A percentile compares a stretch with the other conserved stretches of the same genome.
These are phyloP conservation scores for Pestalotiopsis sp. DNA, from an alignment of 2,329 filamentous ascomycete genomes.

Conservation along the genomic window DNA sequence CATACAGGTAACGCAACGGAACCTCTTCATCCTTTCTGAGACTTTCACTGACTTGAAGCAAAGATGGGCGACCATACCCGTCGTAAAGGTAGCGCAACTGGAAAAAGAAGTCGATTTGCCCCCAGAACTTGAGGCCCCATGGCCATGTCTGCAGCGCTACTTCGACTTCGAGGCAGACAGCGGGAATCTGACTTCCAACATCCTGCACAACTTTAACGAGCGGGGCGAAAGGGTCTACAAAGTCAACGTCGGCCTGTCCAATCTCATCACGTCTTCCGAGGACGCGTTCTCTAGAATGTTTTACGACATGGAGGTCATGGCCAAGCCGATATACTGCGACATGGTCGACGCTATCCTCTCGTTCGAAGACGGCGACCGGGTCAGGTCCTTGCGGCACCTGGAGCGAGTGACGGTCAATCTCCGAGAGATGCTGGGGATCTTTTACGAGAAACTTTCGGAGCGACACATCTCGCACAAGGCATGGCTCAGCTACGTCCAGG, in stretches of 20 bases:
- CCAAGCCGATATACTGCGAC: slow-evolving; percentile 27
- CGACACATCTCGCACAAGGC: slow-evolving; percentile 25
- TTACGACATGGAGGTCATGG: slow-evolving; percentile 15
- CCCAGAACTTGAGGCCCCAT: not conserved
- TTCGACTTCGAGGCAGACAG: not conserved
- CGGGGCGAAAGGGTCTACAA: slow-evolving; percentile 23
- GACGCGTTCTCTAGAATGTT: slow-evolving; percentile 35
- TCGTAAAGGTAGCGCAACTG: not conserved
- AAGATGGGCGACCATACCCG: not conserved
- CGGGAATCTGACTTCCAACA: not conserved
- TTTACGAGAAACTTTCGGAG: slow-evolving; percentile 26
- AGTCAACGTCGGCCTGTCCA: slow-evolving; percentile 33
- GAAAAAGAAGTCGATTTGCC: not conserved
- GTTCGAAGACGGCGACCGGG: slow-evolving; percentile 23
- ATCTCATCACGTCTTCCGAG: slow-evolving; percentile 28
- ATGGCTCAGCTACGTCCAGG: slow-evolving; percentile 36
- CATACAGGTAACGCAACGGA: slow-evolving; percentile 32
- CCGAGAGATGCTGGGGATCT: not conserved
- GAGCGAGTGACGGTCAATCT: slow-evolving; percentile 21
- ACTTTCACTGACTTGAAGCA: too few relatives aligned
- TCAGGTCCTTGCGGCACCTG: slow-evolving; percentile 24
- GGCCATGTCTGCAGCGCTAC: not conserved
- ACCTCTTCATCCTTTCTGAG: not conserved
- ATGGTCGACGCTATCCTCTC: slow-evolving; percentile 28
- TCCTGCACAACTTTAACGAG: slow-evolving; percentile 26